These are phyloP conservation scores for Annulohypoxylon moriforme DNA, from an alignment of 495 filamentous ascomycete species.

Conservation along the genomic window DNA sequence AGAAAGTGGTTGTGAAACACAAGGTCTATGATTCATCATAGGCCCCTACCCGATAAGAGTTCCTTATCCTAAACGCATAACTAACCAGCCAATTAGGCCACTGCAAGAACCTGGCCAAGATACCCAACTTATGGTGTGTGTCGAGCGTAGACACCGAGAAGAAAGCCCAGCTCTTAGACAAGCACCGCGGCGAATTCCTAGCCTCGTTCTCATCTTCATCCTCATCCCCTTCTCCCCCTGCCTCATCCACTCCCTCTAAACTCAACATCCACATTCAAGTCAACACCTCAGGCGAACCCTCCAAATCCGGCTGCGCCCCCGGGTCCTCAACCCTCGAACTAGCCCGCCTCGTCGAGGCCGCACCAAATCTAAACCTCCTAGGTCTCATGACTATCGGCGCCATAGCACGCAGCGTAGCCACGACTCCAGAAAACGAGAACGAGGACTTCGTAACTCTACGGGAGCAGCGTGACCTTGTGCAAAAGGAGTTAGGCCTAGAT, in stretches of 20 bases:
- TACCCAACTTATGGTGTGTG: conserved; percentile 92
- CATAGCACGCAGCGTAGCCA: conserved; percentile 80
- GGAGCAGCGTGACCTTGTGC: conserved; percentile 73
- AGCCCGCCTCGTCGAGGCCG: conserved; percentile 71
- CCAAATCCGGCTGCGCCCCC: conserved; percentile 84
- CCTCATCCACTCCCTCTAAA: conserved; percentile 50
- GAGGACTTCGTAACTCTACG: conserved; percentile 83
- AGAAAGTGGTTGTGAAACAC: no score
- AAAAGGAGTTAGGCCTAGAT: conserved; percentile 57
- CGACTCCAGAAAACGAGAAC: conserved; percentile 81
- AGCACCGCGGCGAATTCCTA: conserved; percentile 71
- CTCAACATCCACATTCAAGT: conserved; percentile 89
- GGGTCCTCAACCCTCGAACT: conserved; percentile 66
- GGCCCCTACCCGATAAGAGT: not conserved
- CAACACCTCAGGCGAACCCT: conserved; percentile 90
- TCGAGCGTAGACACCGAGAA: conserved; percentile 88
- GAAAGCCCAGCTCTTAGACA: conserved; percentile 84
- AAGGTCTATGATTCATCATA: no score
- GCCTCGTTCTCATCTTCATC: conserved; percentile 39
- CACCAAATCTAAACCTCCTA: conserved; percentile 76
- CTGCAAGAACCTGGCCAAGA: conserved; percentile 85
- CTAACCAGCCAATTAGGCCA: conserved; percentile 69
- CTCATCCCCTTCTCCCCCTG: conserved; percentile 36
- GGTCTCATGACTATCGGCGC: conserved; percentile 98
- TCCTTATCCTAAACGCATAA: not conserved